phyloP scores from a whole-genome alignment of 2,329 filamentous ascomycete species.

The Hypoxylon sp. region DNA sequence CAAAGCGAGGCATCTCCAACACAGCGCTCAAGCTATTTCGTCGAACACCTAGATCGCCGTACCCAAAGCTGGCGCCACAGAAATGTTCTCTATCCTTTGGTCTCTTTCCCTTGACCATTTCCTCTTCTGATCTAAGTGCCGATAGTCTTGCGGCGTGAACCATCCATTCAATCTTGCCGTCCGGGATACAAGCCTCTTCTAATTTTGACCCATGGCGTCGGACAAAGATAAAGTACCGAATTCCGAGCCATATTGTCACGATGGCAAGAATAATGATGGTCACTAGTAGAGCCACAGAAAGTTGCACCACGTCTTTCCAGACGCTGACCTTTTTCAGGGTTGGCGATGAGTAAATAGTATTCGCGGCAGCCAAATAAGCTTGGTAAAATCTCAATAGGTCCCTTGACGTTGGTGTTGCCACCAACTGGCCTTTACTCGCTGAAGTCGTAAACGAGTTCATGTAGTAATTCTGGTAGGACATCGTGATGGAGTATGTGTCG shows the following conservation, averaged over 20 bases:
- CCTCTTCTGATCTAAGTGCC: not conserved
- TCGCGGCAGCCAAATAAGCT: not conserved
- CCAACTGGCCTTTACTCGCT: not conserved
- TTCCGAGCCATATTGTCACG: not conserved
- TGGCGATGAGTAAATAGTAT: not conserved
- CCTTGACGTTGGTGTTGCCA: not conserved
- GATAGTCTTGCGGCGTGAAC: not conserved
- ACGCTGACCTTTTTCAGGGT: not conserved
- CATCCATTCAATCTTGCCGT: not conserved
- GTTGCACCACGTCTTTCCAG: not conserved
- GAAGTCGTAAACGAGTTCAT: not conserved
- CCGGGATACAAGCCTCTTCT: not conserved
- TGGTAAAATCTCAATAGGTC: not conserved
- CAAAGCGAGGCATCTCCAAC: not conserved
- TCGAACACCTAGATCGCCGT: not conserved
- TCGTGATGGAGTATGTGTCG: not conserved
- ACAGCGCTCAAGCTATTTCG: not conserved
- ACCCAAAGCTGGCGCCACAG: not conserved
- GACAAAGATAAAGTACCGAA: not conserved
- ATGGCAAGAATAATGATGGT: not conserved
- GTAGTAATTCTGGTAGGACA: not conserved
- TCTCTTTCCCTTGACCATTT: not conserved
- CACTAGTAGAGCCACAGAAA: not conserved
- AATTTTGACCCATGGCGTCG: not conserved
- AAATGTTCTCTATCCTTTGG: not conserved